Percentiles rank a stretch among this genome's conserved stretches.
Conservation (phyloP, 257 asterid species). For the Capsicum pubescens region DNA sequence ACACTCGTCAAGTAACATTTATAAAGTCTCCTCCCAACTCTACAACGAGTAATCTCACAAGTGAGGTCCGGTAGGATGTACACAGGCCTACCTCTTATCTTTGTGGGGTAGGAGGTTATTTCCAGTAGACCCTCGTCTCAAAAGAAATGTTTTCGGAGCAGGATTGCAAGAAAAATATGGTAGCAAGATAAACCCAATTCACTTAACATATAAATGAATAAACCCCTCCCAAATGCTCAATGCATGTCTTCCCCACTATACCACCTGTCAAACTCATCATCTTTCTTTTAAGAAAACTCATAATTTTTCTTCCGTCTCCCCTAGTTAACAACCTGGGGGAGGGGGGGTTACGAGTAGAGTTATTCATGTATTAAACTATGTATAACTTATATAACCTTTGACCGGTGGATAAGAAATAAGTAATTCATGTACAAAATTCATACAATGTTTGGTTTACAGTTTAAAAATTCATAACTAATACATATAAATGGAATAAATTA, state of each 20-base stretch:
- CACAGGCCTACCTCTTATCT: neutral
- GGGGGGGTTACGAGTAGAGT: too few species aligned
- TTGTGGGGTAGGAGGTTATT: too few species aligned
- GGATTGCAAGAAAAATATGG: neutral
- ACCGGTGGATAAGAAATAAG: too few species aligned
- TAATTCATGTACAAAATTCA: too few species aligned
- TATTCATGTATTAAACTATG: too few species aligned
- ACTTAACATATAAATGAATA: neutral
- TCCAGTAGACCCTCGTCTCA: neutral
- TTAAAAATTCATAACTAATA: too few species aligned
- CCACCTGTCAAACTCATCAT: neutral
- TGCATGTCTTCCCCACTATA: neutral
- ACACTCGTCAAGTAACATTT: neutral
- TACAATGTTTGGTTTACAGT: too few species aligned
- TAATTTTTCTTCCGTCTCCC: neutral
- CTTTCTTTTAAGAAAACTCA: neutral
- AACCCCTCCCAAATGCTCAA: neutral
- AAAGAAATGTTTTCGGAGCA: neutral
- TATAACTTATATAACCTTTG: too few species aligned
- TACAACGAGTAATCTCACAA: neutral
- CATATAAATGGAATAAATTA: too few species aligned
- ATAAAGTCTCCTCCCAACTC: neutral
- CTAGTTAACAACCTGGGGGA: neutral
- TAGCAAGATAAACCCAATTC: neutral
- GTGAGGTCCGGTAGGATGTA: too few species aligned